These are phyloP conservation scores for Tilletia setariae DNA, from an alignment of 1,284 basidiomycete species.

Conservation along the genomic window DNA sequence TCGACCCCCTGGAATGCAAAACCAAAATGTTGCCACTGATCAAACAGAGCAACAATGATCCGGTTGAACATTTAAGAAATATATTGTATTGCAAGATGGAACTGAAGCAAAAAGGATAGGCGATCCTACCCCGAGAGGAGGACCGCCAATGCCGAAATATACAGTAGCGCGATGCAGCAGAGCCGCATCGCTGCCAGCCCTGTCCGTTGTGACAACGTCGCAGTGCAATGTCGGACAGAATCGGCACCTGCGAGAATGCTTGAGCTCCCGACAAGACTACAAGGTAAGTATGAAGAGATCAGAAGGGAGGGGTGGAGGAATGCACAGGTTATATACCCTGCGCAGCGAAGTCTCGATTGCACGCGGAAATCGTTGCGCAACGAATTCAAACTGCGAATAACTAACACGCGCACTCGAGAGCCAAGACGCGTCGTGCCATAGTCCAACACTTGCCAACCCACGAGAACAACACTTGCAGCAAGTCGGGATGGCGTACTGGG, in stretches of 20 bases:
- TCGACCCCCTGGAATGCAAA: too few species aligned
- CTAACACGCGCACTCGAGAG: background rate
- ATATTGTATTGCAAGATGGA: too few species aligned
- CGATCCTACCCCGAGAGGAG: slow-evolving; percentile 4
- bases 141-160: background rate
- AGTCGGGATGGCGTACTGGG: slow-evolving; percentile 36
- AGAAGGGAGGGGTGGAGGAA: background rate
- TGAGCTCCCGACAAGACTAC: slow-evolving; percentile 9
- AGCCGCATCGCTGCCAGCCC: background rate
- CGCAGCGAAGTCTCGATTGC: background rate
- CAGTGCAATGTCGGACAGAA: slow-evolving; percentile 2
- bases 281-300: slow-evolving; percentile 14
- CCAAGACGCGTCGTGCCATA: background rate
- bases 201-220: slow-evolving; percentile 1
- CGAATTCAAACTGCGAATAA: background rate
- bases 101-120: background rate
- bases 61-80: too few species aligned
- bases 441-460: background rate
- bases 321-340: slow-evolving; percentile 1
- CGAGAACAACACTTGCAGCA: background rate
- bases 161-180: background rate
- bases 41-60: too few species aligned
- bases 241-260: background rate
- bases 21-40: too few species aligned
- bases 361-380: slow-evolving; percentile 5